These are phyloP conservation scores for Gelatoporia subvermispora DNA, from an alignment of 768 basidiomycete genomes.

Conservation along the genomic window DNA sequence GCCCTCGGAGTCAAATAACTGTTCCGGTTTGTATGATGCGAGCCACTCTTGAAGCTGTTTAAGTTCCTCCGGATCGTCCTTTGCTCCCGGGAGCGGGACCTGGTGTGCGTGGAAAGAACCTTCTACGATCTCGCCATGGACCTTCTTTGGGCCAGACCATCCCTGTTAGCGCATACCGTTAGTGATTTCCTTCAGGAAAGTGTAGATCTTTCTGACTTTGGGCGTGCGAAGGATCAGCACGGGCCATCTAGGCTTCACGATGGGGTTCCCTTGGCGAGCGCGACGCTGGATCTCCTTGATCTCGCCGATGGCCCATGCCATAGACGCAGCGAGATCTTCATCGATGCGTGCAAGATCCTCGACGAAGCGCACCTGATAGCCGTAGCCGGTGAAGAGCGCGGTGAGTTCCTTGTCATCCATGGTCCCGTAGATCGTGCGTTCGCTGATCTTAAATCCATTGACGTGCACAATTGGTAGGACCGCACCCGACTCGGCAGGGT, in stretches of 20 bases:
- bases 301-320: constrained; percentile 76
- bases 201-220: constrained; percentile 53
- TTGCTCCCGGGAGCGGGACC: constrained; percentile 76
- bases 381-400: constrained; percentile 75
- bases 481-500: constrained; percentile 85
- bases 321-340: constrained; percentile 70
- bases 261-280: constrained; percentile 70
- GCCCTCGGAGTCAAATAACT: constrained; percentile 60
- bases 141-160: constrained; percentile 59
- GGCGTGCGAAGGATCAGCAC: constrained; percentile 82
- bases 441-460: constrained; percentile 88
- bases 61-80: constrained; percentile 61
- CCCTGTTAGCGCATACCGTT: constrained; percentile 35
- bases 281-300: constrained; percentile 75
- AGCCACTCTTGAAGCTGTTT: constrained; percentile 67
- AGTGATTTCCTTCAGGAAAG: too few relatives aligned
- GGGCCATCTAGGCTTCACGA: constrained; percentile 89
- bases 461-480: constrained; percentile 88
- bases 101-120: constrained; percentile 86
- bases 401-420: constrained; percentile 84
- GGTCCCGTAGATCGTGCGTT: constrained; percentile 83
- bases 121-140: constrained; percentile 71
- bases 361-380: constrained; percentile 86
- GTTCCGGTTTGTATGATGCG: constrained; percentile 58
- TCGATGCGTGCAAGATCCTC: constrained; percentile 64